These are phyloP conservation scores for Aspergillus avenaceus DNA, from an alignment of 495 filamentous ascomycete genomes.

Conservation along the genomic window DNA sequence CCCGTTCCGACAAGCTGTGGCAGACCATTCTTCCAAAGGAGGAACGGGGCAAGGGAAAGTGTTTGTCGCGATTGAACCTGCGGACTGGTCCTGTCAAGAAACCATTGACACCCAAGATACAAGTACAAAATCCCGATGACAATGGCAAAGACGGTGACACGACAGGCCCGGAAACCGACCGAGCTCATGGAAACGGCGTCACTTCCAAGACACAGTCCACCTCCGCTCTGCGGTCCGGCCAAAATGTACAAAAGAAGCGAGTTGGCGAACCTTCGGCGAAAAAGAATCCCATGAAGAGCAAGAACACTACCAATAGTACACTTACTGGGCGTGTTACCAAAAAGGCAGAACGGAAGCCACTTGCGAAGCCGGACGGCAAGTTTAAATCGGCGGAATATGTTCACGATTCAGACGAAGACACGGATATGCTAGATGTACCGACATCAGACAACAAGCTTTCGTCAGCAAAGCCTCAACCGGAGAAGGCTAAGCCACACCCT, in stretches of 20 bases:
- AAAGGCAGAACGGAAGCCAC: conserved; percentile 46
- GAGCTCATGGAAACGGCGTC: conserved; percentile 35
- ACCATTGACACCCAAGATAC: conserved; percentile 49
- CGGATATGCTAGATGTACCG: conserved; percentile 42
- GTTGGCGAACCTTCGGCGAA: conserved; percentile 53
- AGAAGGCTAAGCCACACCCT: conserved; percentile 18
- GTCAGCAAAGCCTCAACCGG: conserved; percentile 27
- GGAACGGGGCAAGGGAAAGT: conserved; percentile 76
- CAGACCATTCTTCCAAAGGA: conserved; percentile 69
- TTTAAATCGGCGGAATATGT: conserved; percentile 73
- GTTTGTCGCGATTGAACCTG: conserved; percentile 70
- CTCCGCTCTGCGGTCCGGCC: conserved; percentile 50
- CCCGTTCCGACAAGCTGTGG: conserved; percentile 70
- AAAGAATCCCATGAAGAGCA: conserved; percentile 52
- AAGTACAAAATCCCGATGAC: conserved; percentile 53
- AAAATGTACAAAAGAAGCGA: conserved; percentile 55
- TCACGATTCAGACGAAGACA: conserved; percentile 68
- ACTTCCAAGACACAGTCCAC: conserved; percentile 46
- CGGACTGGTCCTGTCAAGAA: conserved; percentile 52
- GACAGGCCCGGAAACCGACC: conserved; percentile 54
- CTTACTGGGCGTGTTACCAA: conserved; percentile 50
- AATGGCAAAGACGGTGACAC: conserved; percentile 31
- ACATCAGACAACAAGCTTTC: conserved; percentile 23
- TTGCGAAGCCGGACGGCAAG: conserved; percentile 39
- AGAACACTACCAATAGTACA: conserved; percentile 44